A percentile compares a stretch with the other conserved stretches of the same genome.
Conservation (phyloP, 2,329 filamentous ascomycete species). For the Alternaria tenuissima region DNA sequence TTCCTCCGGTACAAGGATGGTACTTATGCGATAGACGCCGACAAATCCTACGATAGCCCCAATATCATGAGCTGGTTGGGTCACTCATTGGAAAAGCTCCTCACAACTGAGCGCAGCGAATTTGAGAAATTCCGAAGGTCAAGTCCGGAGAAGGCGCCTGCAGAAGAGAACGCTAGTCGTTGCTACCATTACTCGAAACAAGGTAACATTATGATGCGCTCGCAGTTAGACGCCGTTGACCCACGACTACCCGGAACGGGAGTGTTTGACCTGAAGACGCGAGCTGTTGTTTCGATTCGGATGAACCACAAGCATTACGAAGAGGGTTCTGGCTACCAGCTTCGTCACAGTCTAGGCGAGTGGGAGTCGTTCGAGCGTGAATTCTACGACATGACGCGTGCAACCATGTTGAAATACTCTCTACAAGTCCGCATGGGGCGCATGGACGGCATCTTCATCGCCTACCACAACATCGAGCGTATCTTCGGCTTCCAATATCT, state of each 20-base stretch:
- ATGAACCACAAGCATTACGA: slow-evolving; percentile 81
- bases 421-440: slow-evolving; percentile 95
- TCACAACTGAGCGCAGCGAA: slow-evolving; percentile 82
- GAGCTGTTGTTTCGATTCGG: slow-evolving; percentile 88
- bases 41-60: slow-evolving; percentile 86
- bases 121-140: slow-evolving; percentile 80
- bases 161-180: slow-evolving; percentile 64
- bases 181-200: slow-evolving; percentile 86
- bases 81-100: slow-evolving; percentile 94
- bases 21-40: slow-evolving; percentile 91
- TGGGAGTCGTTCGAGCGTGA: slow-evolving; percentile 96
- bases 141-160: slow-evolving; percentile 69
- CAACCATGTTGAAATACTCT: slow-evolving; percentile 95
- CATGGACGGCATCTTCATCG: slow-evolving; percentile 98
- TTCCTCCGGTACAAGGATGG: slow-evolving; percentile 86
- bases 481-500: slow-evolving; percentile 99
- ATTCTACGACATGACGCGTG: slow-evolving; percentile 94
- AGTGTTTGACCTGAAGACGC: slow-evolving; percentile 95
- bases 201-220: slow-evolving; percentile 91
- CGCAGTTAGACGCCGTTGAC: slow-evolving; percentile 92
- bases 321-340: slow-evolving; percentile 84
- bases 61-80: slow-evolving; percentile 92
- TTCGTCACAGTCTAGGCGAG: slow-evolving; percentile 75
- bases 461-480: slow-evolving; percentile 91
- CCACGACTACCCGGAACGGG: slow-evolving; percentile 85